Base-by-base conservation (phyloP, 2,329 filamentous ascomycete species). In the Rhinocladiella similis region DNA sequence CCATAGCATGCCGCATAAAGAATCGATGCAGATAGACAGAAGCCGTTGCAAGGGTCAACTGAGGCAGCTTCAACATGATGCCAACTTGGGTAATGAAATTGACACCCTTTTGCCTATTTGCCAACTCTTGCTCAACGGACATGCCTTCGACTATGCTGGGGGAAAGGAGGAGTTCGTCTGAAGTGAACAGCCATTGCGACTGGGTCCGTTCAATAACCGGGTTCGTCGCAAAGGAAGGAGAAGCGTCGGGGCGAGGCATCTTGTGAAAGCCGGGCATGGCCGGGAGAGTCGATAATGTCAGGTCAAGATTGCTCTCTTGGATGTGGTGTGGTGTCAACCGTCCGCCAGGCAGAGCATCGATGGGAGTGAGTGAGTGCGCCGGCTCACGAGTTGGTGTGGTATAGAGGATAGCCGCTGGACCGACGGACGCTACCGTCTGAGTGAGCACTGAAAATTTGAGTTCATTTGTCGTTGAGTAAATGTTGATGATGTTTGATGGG, bases 81-180 rank as follows among this genome's bases (percentile, higher is more conserved):
- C 93, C 94, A 43, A 93, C 91, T 72, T 97, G 92, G 61, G 91
- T 87, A 67, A 99, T 96, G 75, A 99, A 99, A 72, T 96, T 96
- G 69, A 97, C 88, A 46, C 94, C 93, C 72, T 97, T 97, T 59
- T 89, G 88, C 54, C 94, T 85, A 56, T 89, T 81, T 63, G 88
- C 81, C 60, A 90, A 82, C 75, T 97, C 94, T 69, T 94, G 87
- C 27, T 86, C 83, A 3, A 86, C 80, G 7, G 84, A 72, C 70
- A 97, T 83, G 19, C 93, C 93, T 64, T 96, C 90, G 13, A 91
- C 74, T 57, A 95, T 86, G 50, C 90, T 94, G 0, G 94, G 94
- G 5, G 91, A 89, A 68, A 88, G 89, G 51, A 84, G 76, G 22
- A 96, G 82, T 74, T 99, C 94, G 47, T 90, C 86, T 45, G 89